These are phyloP conservation scores for Phlegmacium glaucopus DNA, from an alignment of 768 basidiomycete genomes.

Conservation along the genomic window DNA sequence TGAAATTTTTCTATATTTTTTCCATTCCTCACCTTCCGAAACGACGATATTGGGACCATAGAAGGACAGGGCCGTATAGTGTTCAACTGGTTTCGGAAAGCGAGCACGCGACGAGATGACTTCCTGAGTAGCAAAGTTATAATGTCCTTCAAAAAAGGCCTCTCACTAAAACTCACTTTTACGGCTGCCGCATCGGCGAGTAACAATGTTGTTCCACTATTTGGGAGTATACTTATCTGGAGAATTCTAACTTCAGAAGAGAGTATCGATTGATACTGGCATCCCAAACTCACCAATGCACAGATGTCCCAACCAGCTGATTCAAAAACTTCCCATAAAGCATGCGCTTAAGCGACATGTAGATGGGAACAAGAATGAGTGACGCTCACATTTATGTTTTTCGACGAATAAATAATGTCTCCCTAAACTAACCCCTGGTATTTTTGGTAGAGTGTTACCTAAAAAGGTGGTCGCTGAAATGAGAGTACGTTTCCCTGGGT, in stretches of 20 bases:
- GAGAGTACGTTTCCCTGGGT: no score
- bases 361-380: no score
- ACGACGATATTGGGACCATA: constrained; percentile 58
- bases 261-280: not conserved
- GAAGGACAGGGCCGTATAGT: constrained; percentile 39
- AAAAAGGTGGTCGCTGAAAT: no score
- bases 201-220: not conserved
- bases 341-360: no score
- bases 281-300: not conserved
- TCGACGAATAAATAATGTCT: no score
- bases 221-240: not conserved
- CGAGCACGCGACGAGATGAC: constrained; percentile 40
- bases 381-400: no score
- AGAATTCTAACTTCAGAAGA: not conserved
- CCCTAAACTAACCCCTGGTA: no score
- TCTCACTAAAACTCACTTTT: not conserved
- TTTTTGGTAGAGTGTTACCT: no score
- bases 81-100: constrained; percentile 48
- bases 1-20: constrained; percentile 54
- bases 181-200: not conserved
- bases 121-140: constrained; percentile 31
- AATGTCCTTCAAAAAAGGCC: not conserved
- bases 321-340: not conserved
- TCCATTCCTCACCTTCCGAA: constrained; percentile 61
- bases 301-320: not conserved